Evolutionary conservation across 1,284 basidiomycete species (phyloP).

Genomic region (Entoloma clypeatum): DNA sequence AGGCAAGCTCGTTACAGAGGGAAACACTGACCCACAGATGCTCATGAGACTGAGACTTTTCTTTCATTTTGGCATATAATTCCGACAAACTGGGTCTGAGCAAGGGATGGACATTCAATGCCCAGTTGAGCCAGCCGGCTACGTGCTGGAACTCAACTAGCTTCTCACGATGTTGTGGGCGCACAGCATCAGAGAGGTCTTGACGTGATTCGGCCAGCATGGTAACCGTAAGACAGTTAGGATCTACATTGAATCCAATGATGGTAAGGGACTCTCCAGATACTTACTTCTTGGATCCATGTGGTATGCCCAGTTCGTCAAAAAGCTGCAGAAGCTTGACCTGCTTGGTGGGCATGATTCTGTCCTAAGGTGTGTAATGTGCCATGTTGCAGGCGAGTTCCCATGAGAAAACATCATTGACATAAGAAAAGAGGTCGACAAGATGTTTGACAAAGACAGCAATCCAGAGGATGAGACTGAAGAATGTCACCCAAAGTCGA

Average conservation of each 20-base stretch:
- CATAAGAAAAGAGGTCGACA: no score
- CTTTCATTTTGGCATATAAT: no score
- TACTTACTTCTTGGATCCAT: constrained; percentile 30
- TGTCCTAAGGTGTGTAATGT: constrained; percentile 28
- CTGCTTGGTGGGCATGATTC: constrained; percentile 24
- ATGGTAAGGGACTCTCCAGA: constrained; percentile 22
- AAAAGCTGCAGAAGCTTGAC: constrained; percentile 24
- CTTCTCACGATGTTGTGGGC: not conserved
- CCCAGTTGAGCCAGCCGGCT: not conserved
- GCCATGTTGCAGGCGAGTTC: no score
- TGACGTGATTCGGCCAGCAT: constrained; percentile 15
- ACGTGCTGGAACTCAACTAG: not conserved
- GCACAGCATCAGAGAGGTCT: not conserved
- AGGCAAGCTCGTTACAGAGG: not conserved
- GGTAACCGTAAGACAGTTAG: constrained; percentile 22
- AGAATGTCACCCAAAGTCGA: not conserved
- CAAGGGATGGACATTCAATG: no score
- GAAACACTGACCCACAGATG: no score
- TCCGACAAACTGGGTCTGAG: no score
- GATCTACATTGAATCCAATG: constrained; percentile 32
- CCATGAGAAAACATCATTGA: constrained; percentile 27
- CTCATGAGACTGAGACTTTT: no score
- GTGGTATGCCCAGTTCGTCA: constrained; percentile 30
- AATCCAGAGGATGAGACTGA: constrained; percentile 26
- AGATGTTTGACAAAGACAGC: constrained; percentile 11